These are phyloP conservation scores for Cytospora chrysosperma DNA, from an alignment of 2,329 filamentous ascomycete genomes.

Conservation along the genomic window DNA sequence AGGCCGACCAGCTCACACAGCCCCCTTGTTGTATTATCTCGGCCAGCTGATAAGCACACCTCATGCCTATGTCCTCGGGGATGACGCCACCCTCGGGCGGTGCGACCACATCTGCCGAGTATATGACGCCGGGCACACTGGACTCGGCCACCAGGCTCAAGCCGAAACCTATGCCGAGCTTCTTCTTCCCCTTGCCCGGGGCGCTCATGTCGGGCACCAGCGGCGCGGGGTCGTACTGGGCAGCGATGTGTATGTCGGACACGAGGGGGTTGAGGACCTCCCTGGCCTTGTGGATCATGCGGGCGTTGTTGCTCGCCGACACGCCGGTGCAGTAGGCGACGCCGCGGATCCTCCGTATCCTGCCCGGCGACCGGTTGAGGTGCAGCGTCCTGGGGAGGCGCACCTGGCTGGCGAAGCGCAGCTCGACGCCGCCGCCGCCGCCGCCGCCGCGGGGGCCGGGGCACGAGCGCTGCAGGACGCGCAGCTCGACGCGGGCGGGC, in stretches of 20 bases:
- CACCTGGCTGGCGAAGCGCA: conserved; percentile 91
- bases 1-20: conserved; percentile 71
- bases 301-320: conserved; percentile 85
- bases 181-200: conserved; percentile 48
- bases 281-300: conserved; percentile 90
- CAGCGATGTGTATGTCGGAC: conserved; percentile 87
- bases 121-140: conserved; percentile 76
- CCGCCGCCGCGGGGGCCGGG: conserved; percentile 71
- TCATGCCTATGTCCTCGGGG: conserved; percentile 86
- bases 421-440: conserved; percentile 88
- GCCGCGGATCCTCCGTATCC: conserved; percentile 84
- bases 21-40: conserved; percentile 81
- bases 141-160: conserved; percentile 88
- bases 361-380: conserved; percentile 74
- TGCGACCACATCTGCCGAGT: conserved; percentile 78
- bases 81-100: conserved; percentile 78
- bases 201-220: conserved; percentile 54
- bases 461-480: conserved; percentile 78
- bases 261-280: conserved; percentile 84
- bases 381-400: conserved; percentile 92
- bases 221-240: conserved; percentile 69
- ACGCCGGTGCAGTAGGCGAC: conserved; percentile 94
- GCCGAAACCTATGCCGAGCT: conserved; percentile 87
- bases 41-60: conserved; percentile 84
- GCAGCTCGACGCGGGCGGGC: conserved; percentile 76